phyloP scores from a whole-genome alignment of 305 asterid genomes.

The Fraxinus baroniana region DNA sequence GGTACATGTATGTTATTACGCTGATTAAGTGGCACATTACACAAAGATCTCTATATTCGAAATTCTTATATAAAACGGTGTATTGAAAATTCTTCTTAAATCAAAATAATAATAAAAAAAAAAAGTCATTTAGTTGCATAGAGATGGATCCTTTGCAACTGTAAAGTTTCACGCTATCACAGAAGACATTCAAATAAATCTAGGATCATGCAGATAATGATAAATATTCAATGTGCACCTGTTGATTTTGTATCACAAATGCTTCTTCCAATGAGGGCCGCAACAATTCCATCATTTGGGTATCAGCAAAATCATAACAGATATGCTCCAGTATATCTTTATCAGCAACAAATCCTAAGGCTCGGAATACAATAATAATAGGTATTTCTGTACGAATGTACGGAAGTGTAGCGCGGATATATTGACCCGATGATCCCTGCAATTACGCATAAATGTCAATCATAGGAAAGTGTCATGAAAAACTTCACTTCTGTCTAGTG shows the following conservation, averaged over 20 bases:
- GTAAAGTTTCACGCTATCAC: not conserved
- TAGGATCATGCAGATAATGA: not conserved
- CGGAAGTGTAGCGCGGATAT: slow-evolving; percentile 95
- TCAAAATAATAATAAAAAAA: not conserved
- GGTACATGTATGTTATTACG: not conserved
- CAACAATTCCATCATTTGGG: slow-evolving; percentile 96
- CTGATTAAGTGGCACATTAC: not conserved
- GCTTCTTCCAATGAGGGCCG: slow-evolving; percentile 98
- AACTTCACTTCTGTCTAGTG: not conserved
- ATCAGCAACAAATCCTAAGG: slow-evolving; percentile 94
- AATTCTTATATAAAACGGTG: not conserved
- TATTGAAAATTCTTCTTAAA: not conserved
- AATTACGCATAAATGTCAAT: slow-evolving; percentile 13
- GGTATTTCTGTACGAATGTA: slow-evolving; percentile 96
- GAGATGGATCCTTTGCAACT: not conserved
- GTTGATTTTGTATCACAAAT: slow-evolving; percentile 91
- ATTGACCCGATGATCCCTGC: slow-evolving; percentile 99
- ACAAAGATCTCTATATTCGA: not conserved
- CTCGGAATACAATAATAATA: slow-evolving; percentile 90
- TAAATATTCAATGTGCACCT: slow-evolving; percentile 40
- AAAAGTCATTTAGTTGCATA: not conserved
- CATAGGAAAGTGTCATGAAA: slow-evolving; percentile 2
- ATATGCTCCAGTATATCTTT: slow-evolving; percentile 94
- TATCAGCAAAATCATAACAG: slow-evolving; percentile 87
- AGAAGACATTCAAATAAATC: not conserved